Conservation (phyloP, 1,284 basidiomycete species). For the Ganoderma meredithae region DNA sequence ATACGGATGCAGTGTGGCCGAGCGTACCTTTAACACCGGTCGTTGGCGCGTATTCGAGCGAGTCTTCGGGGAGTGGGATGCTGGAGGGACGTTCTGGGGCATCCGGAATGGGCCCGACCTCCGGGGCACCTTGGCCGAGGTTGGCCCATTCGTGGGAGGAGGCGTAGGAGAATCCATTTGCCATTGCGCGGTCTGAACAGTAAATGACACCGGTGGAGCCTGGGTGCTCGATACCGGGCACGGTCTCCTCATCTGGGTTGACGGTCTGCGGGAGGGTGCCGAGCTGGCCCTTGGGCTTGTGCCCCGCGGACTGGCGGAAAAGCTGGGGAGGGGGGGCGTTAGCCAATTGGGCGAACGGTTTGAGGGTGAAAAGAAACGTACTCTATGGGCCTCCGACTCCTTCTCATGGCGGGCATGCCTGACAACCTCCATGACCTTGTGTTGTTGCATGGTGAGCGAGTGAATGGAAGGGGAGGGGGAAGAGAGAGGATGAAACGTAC, state of each 20-base stretch:
- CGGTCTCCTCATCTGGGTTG: slow-evolving; percentile 82
- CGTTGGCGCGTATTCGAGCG: slow-evolving; percentile 93
- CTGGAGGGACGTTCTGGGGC: slow-evolving; percentile 71
- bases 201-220: slow-evolving; percentile 85
- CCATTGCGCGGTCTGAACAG: slow-evolving; percentile 88
- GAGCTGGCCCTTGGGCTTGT: slow-evolving; percentile 53
- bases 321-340: slow-evolving; percentile 51
- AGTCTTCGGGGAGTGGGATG: slow-evolving; percentile 73
- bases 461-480: slow-evolving; percentile 9
- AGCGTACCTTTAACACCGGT: slow-evolving; percentile 83
- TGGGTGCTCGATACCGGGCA: slow-evolving; percentile 84
- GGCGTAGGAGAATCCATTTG: slow-evolving; percentile 87
- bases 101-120: slow-evolving; percentile 84
- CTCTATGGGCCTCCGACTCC: slow-evolving; percentile 87
- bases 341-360: not conserved
- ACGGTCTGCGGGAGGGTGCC: slow-evolving; percentile 69
- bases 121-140: slow-evolving; percentile 88
- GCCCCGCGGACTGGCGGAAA: slow-evolving; percentile 73
- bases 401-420: slow-evolving; percentile 67
- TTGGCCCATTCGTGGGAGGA: slow-evolving; percentile 86
- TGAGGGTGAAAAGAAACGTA: slow-evolving; percentile 39
- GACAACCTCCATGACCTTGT: slow-evolving; percentile 45
- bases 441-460: slow-evolving; percentile 41
- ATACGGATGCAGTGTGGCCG: not conserved
- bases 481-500: slow-evolving; percentile 22